Evolutionary conservation across 2,329 filamentous ascomycete species (phyloP).

Genomic region (Aurifilum marmelostoma): DNA sequence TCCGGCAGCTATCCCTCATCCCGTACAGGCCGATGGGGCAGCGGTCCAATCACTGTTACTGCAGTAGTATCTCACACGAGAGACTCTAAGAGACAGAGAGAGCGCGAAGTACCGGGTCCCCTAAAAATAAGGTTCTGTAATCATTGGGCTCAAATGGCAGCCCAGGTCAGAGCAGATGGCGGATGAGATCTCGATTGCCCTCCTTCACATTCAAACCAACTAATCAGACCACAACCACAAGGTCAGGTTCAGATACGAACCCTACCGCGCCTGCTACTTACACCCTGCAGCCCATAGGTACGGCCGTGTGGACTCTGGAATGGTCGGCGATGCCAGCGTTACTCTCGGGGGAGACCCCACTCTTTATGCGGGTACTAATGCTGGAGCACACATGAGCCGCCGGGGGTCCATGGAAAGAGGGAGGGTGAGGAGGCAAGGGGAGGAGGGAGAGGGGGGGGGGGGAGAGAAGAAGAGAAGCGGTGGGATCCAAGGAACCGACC

Average conservation of each 20-base stretch:
- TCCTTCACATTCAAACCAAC: neutral
- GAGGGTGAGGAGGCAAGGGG: neutral
- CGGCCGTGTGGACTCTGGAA: neutral
- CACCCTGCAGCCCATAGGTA: too few relatives aligned
- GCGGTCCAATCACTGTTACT: neutral
- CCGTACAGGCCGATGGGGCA: neutral
- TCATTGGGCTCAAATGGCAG: neutral
- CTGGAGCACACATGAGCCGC: neutral
- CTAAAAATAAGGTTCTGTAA: neutral
- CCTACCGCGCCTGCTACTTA: too few relatives aligned
- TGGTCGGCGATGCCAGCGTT: neutral
- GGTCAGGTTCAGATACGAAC: neutral
- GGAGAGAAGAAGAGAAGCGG: neutral
- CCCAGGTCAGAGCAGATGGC: neutral
- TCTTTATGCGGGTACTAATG: neutral
- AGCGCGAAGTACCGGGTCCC: neutral
- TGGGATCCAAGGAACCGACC: neutral
- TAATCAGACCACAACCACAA: neutral
- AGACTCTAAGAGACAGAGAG: too few relatives aligned
- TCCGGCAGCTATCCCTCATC: constrained; percentile 2
- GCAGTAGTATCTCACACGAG: too few relatives aligned
- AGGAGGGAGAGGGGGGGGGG: neutral
- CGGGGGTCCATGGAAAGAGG: neutral
- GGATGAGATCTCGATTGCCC: neutral
- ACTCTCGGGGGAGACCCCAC: neutral